Evolutionary conservation across 2,329 filamentous ascomycete genomes (phyloP).

Genomic region (Trichoderma oligosporum): DNA sequence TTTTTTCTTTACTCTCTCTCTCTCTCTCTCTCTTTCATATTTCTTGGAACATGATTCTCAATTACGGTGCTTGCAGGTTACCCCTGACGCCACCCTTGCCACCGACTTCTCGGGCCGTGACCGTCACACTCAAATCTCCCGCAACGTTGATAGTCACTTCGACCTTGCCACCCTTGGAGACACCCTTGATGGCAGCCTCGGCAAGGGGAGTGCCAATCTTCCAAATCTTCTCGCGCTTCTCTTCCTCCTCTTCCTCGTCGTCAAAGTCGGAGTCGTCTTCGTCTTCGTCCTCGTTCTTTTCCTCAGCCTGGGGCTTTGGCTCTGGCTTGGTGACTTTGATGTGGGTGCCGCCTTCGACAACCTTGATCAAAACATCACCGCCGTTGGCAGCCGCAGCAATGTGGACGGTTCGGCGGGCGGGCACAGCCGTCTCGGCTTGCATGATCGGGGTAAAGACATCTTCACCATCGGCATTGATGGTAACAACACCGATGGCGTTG

Average conservation of each 20-base stretch:
- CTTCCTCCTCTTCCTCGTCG: slow-evolving; percentile 76
- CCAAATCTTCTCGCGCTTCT: slow-evolving; percentile 86
- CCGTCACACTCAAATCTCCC: slow-evolving; percentile 72
- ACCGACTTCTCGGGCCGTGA: slow-evolving; percentile 81
- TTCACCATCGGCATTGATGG: slow-evolving; percentile 54
- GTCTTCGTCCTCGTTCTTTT: slow-evolving; percentile 58
- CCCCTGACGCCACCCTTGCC: slow-evolving; percentile 80
- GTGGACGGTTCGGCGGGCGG: slow-evolving; percentile 78
- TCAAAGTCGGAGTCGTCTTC: slow-evolving; percentile 60
- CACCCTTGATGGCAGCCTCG: slow-evolving; percentile 76
- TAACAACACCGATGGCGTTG: slow-evolving; percentile 83
- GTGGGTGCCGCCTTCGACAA: slow-evolving; percentile 83
- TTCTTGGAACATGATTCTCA: not conserved
- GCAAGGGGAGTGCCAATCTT: slow-evolving; percentile 79
- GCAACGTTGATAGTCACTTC: slow-evolving; percentile 90
- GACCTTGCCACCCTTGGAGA: slow-evolving; percentile 86
- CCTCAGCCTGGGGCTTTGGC: slow-evolving; percentile 69
- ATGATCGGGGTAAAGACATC: slow-evolving; percentile 79
- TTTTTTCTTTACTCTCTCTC: not conserved
- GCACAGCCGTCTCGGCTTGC: slow-evolving; percentile 80
- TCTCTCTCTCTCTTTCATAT: not conserved
- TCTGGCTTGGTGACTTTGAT: slow-evolving; percentile 92
- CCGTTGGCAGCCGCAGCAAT: slow-evolving; percentile 73
- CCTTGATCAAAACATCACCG: slow-evolving; percentile 81
- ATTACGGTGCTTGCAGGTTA: slow-evolving; percentile 35